A percentile compares a stretch with the other conserved stretches of the same genome.
These are phyloP conservation scores for Trametes hirsuta DNA, from an alignment of 1,284 basidiomycete species.

Conservation along the genomic window DNA sequence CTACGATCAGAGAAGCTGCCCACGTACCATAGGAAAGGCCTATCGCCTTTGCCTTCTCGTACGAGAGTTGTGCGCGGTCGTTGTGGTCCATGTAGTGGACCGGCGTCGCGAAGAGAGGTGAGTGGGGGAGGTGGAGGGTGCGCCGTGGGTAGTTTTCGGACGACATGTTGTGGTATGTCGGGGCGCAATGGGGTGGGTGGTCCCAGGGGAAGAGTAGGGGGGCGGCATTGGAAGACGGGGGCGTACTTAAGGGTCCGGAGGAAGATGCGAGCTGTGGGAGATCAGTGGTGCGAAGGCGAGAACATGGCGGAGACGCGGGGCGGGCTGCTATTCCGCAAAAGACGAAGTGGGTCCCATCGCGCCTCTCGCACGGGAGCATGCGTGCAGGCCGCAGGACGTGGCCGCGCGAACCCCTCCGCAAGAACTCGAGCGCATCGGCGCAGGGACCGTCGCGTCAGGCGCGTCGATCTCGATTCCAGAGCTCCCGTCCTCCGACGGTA, in stretches of 20 bases:
- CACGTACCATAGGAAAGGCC: constrained; percentile 28
- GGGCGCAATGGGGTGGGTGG: background rate
- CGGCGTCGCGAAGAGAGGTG: constrained; percentile 16
- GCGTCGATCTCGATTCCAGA: no score
- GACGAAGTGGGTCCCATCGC: constrained; percentile 1
- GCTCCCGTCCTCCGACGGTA: no score
- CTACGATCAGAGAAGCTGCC: background rate
- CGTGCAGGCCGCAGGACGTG: background rate
- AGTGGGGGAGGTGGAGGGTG: constrained; percentile 19
- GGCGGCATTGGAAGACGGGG: background rate
- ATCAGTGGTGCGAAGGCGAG: constrained; percentile 1
- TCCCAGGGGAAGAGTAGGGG: background rate
- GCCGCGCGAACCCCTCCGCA: no score
- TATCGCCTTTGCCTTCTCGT: constrained; percentile 31
- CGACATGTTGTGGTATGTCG: constrained; percentile 16
- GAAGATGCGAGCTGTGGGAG: constrained; percentile 4
- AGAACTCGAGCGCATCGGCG: no score
- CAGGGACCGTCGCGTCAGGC: no score
- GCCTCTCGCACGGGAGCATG: background rate
- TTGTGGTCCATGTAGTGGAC: constrained; percentile 20
- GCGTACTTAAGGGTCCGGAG: constrained; percentile 10
- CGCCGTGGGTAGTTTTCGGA: constrained; percentile 22
- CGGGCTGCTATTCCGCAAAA: constrained; percentile 10
- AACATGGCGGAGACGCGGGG: background rate
- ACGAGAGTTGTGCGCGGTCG: constrained; percentile 25